Base-by-base conservation (phyloP, 306 rosid species). In the Malus asiatica region DNA sequence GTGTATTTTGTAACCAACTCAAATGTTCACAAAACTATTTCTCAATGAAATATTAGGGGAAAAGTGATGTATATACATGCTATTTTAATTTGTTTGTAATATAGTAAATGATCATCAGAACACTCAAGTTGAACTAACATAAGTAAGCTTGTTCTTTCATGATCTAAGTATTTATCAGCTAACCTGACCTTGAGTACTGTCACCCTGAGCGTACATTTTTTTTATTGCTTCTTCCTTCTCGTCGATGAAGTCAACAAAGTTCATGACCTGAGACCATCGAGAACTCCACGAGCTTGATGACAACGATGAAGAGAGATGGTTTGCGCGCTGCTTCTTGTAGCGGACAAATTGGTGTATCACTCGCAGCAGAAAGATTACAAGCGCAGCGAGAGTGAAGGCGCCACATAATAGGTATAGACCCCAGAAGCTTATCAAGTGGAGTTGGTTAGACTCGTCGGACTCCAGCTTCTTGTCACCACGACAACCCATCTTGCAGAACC, bases 401-500 rank as follows among this genome's bases (percentile, higher is more conserved):
- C 87, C 96, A 27, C 93, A 89, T 23, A 86, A 68, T 38, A 95
- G 86, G 81, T 85, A 92, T 12, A 95, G 87, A 70, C 97, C 98
- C 98, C 98, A 95, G 78, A 95, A 95, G 87, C 98, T 92, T 23
- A 73, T 63, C 87, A 95, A 61, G 65, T 76, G 80, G 71, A 95
- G 97, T 71, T 82, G 96, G 75, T 84, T 82, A 63, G 92, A 81
- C 82, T 89, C 81, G 25, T 89, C 81, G 29, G 85, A 46, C 22
- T 84, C 65, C 53, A 57, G 76, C 77, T 16, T 81, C 83, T 86
- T 83, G 63, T 88, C 90, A 70, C 72, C 89, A 66, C 88, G 90
- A 81, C 98, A 95, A 63, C 91, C 92, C 90, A 82, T 84, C 84
- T 89, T 83, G 58, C 98, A 95, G 71, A 92, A 89, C 98, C 98